Conservation (phyloP, 768 basidiomycete species). For the Hebeloma cylindrosporum region DNA sequence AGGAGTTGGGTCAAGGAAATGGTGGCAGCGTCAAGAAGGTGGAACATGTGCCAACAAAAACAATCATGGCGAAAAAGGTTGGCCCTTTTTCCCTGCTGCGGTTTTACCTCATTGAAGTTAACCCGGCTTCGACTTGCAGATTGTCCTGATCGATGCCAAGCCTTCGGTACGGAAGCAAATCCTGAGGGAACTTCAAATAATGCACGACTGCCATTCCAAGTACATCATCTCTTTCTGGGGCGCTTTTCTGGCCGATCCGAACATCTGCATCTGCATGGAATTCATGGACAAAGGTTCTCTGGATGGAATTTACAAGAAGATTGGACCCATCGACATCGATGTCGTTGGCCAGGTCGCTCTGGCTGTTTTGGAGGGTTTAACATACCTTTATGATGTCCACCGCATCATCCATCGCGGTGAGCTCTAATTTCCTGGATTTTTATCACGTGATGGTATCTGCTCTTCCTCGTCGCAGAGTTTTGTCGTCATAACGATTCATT, state of each 20-base stretch:
- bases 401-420: conserved; percentile 97
- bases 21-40: conserved; percentile 98
- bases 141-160: conserved; percentile 95
- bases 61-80: conserved; percentile 98
- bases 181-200: conserved; percentile 95
- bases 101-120: not conserved
- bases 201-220: conserved; percentile 93
- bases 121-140: conserved; percentile 44
- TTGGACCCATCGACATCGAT: conserved; percentile 90
- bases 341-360: conserved; percentile 93
- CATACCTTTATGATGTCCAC: conserved; percentile 96
- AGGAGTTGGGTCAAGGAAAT: conserved; percentile 93
- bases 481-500: conserved; percentile 25
- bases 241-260: conserved; percentile 94
- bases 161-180: conserved; percentile 97
- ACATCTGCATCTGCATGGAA: conserved; percentile 99
- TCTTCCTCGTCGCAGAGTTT: conserved; percentile 4
- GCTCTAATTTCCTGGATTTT: conserved; percentile 27
- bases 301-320: conserved; percentile 95
- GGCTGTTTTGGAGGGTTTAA: conserved; percentile 91
- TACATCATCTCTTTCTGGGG: conserved; percentile 98
- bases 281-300: conserved; percentile 92
- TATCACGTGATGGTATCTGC: conserved; percentile 22
- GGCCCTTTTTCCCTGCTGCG: conserved; percentile 22
- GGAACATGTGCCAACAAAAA: conserved; percentile 86